phyloP scores from a whole-genome alignment of 139 green algal species.

The Chlamydomonas schloesseri region DNA sequence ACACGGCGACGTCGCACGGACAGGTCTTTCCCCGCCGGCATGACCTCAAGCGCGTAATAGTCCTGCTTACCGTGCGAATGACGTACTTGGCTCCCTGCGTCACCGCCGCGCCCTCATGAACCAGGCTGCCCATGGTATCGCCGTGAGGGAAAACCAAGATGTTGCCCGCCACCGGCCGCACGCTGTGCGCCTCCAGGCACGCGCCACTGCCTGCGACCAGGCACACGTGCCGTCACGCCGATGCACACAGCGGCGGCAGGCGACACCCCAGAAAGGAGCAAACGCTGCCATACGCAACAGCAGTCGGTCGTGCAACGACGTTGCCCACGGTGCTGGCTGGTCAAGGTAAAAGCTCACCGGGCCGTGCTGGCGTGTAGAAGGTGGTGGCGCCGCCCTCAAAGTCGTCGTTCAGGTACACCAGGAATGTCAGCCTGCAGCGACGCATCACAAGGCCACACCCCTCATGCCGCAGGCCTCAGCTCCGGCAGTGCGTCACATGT shows the following conservation, averaged over 20 bases:
- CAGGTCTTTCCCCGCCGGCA: too few relatives aligned
- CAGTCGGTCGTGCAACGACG: too few relatives aligned
- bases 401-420: slow-evolving; percentile 62
- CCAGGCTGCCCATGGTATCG: slow-evolving; percentile 60
- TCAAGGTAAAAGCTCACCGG: too few relatives aligned
- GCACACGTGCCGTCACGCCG: too few relatives aligned
- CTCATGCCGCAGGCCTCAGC: too few relatives aligned
- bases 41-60: too few relatives aligned
- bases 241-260: too few relatives aligned
- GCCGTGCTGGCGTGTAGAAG: slow-evolving; percentile 56
- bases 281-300: too few relatives aligned
- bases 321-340: too few relatives aligned
- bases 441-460: neutral
- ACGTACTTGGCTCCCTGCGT: slow-evolving; percentile 56
- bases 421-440: slow-evolving; percentile 54
- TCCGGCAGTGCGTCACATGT: too few relatives aligned
- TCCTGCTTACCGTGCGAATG: slow-evolving; percentile 56
- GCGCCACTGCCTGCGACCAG: slow-evolving; percentile 24
- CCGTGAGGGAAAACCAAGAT: slow-evolving; percentile 74
- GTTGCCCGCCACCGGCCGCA: slow-evolving; percentile 58
- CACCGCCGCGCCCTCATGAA: slow-evolving; percentile 56
- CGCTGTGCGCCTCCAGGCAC: slow-evolving; percentile 60
- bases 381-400: slow-evolving; percentile 71
- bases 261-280: too few relatives aligned
- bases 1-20: too few relatives aligned